A percentile compares a stretch with the other conserved stretches of the same genome.
phyloP scores from a whole-genome alignment of 768 basidiomycete species.

The Tephrocybe rancida region DNA sequence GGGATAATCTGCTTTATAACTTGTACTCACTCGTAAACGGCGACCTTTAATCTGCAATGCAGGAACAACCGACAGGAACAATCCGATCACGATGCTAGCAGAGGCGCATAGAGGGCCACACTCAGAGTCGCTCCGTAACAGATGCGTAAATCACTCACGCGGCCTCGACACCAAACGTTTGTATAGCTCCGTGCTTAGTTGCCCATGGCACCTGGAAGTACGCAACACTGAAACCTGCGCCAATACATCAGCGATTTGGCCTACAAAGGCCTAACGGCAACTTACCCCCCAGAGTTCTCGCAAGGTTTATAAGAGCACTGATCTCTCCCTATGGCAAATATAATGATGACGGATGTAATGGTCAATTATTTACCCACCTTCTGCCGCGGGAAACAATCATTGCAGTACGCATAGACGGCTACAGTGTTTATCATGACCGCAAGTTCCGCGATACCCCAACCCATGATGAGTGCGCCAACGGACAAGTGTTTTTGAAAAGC shows the following conservation, averaged over 20 bases:
- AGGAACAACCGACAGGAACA: slow-evolving; percentile 54
- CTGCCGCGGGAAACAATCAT: slow-evolving; percentile 49
- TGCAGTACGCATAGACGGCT: slow-evolving; percentile 54
- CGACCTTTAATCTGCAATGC: slow-evolving; percentile 47
- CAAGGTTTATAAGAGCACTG: slow-evolving; percentile 55
- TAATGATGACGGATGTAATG: neutral
- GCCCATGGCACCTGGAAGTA: slow-evolving; percentile 65
- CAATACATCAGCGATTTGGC: neutral
- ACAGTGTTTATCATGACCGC: slow-evolving; percentile 56
- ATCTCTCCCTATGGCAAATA: slow-evolving; percentile 45
- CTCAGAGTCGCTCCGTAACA: neutral
- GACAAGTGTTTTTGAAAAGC: slow-evolving; percentile 48
- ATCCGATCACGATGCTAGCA: slow-evolving; percentile 43
- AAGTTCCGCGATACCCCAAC: slow-evolving; percentile 58
- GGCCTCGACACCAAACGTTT: slow-evolving; percentile 57
- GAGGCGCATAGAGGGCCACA: neutral
- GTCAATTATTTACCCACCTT: slow-evolving; percentile 26
- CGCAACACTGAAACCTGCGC: slow-evolving; percentile 49
- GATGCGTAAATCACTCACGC: slow-evolving; percentile 37
- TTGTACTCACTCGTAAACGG: slow-evolving; percentile 37
- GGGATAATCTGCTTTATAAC: neutral
- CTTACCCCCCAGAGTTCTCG: slow-evolving; percentile 48
- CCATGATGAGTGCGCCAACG: slow-evolving; percentile 53
- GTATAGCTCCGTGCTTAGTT: slow-evolving; percentile 48
- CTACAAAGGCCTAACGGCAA: neutral